phyloP scores from a whole-genome alignment of 495 filamentous ascomycete species.

The Neurospora sp. region DNA sequence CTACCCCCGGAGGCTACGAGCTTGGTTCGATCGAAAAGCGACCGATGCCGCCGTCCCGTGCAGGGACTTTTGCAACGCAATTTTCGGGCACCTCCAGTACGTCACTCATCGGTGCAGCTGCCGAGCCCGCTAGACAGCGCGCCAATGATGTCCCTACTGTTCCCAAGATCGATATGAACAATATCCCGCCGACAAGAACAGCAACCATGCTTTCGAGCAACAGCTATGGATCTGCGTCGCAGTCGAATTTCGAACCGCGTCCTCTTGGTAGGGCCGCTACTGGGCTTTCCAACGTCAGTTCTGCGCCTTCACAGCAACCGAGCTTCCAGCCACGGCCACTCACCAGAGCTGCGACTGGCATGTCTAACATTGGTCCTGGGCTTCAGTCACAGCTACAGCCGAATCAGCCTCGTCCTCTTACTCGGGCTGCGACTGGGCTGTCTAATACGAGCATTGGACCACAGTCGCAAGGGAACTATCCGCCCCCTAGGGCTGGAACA shows the following conservation, averaged over 20 bases:
- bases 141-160: constrained; percentile 36
- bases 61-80: constrained; percentile 31
- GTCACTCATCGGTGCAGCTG: constrained; percentile 48
- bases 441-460: background rate
- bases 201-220: constrained; percentile 24
- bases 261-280: background rate
- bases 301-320: background rate
- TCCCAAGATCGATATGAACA: constrained; percentile 24
- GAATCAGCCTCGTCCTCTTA: background rate
- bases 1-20: constrained; percentile 40
- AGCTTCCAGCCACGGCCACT: constrained; percentile 14
- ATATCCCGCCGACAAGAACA: constrained; percentile 23
- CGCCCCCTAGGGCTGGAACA: background rate
- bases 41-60: constrained; percentile 25
- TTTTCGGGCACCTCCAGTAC: constrained; percentile 37
- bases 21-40: constrained; percentile 35
- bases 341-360: constrained; percentile 37
- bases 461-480: background rate
- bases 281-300: background rate
- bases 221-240: constrained; percentile 40
- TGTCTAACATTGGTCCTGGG: constrained; percentile 38
- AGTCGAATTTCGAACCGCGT: background rate
- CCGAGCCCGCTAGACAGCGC: constrained; percentile 44
- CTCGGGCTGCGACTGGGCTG: background rate
- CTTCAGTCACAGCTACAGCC: constrained; percentile 7